Evolutionary conservation across 306 rosid genomes (phyloP), one percentile per base, ranked within the genome.

Genomic region (Dryas drummondii): DNA sequence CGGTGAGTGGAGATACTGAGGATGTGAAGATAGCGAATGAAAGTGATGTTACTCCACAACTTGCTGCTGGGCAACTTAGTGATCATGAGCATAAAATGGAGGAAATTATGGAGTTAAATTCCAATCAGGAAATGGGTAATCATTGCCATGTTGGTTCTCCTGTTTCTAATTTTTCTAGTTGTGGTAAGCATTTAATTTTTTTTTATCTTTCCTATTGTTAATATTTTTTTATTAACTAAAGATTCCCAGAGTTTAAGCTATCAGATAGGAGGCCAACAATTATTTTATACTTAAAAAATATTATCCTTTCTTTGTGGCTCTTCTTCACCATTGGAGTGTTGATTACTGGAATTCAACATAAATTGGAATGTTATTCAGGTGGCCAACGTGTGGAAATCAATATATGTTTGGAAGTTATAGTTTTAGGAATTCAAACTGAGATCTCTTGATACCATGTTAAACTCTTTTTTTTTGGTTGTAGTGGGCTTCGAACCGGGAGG

Each of bases 31-130:
- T 46, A 6, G 73, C 11, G 11, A 64, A 44, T 47, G 54, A 51
- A 50, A 50, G 37, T 62, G 58, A 8, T 14, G 68, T 4, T 49
- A 37, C 2, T 62, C 13, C 26, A 73, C 68, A 60, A 60, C 8
- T 71, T 55, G 64, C 45, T 17, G 46, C 4, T 12, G 70, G 19
- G 53, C 22, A 62, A 41, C 42, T 37, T 51, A 4, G 40, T 74
- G 44, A 63, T 40, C 71, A 11, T 14, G 71, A 74, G 53, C 63
- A 51, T 12, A 44, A 62, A 27, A 16, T 16, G 27, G 74, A n/a
- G 50, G 50, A 66, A 26, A 49, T 66, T 12, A 7, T 44, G 52
- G 69, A 44, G 32, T n/a, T 5, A 51, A 49, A 65, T 22, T 48
- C 27, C 5, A 26, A 27, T 66, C 58, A 16, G 10, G 46, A 68